Base-by-base conservation (phyloP, 2,329 filamentous ascomycete genomes). In the Aspergillus fructus region DNA sequence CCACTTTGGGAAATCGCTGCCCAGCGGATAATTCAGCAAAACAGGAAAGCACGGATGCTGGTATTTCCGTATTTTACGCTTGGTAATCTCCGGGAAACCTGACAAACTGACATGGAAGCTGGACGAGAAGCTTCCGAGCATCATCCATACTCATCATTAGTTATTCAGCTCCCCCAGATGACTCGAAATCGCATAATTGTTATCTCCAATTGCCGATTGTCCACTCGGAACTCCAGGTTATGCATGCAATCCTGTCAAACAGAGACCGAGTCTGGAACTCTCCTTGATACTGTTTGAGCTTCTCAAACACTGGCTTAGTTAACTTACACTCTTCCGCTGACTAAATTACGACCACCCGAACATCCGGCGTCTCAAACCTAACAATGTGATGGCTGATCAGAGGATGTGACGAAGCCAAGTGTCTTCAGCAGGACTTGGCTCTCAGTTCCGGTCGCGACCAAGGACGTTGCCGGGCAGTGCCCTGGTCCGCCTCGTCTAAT, bases 41-140 rank as follows among this genome's bases (percentile, higher is more conserved):
- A 49, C 15, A 34, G 46, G 49, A 48, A 57, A 46, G 56, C 47
- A 21, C 62, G 61, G 59, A 62, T 64, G 61, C 63, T 60, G 58
- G 62, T 62, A 58, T 57, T 60, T 62, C 60, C 63, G 60, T 56
- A 41, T 60, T 88, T 85, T 37, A 37, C 34, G 23, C 24, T 46
- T 53, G 50, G 41, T 46, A 46, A 46, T 46, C 50, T 53, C 49
- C 49, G 49, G 17, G 34, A 21, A 40, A 13, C 24, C 43, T 34
- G 45, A 48, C 27, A 48, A 48, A 48, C 27, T 34, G n/a, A 9
- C 46, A 21, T 21, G 21, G 21, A 30, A 12, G 3, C 15, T 21
- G 34, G 13, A 19, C 8, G 15, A 51, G 49, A 51, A 51, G 39
- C 23, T 42, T 51, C 39, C 49, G 49, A 37, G 24, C 5, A 41